Base-by-base conservation (phyloP, 2,329 filamentous ascomycete species). In the Fonsecaea multimorphosa region DNA sequence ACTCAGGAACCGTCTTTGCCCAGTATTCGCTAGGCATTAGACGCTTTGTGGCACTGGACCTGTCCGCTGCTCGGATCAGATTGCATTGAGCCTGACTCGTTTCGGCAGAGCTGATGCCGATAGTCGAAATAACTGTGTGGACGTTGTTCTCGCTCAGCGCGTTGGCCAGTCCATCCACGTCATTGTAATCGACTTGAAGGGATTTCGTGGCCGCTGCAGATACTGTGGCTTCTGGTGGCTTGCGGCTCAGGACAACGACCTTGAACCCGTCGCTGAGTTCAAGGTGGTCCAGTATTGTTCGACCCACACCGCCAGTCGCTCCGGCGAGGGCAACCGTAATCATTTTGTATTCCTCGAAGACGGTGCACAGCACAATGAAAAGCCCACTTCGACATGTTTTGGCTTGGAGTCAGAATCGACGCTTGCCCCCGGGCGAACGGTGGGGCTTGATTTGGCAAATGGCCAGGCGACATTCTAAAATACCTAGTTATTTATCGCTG, bases 21-120 rank as follows among this genome's bases (percentile, higher is more conserved):
- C 68, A 71, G 27, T 52, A 75, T 11, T 46, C 67, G 58, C 68
- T 75, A 0, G 73, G 65, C 16, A 73, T 59, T 7, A 73, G 72
- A 8, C 72, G 32, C 61, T 68, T 68, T 0, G 66, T 72, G 0
- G 36, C 27, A 3, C 36, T 49, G 0, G 73, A 72, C 7, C 22
- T 49, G 12, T 61, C 59, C 1, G 70, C 70, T 1, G 71, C 73
- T 24, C 68, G 36, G 59, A 73, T 72, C 2, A 74, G 68, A 27
- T 72, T 72, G 5, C 64, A 9, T 19, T 74, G 69, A 2, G 55
- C 58, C 19, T 31, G 19, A 19, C 57, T 44, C 40, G 57, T 59
- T n/a, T 19, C 27, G 6, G 24, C 22, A 7, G 24, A 44, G 29
- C 29, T 32, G 38, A 59, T 59, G 11, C 34, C 40, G 8, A 74